Evolutionary conservation across 2,329 filamentous ascomycete genomes (phyloP).

Genomic region (Leptographium procerum): DNA sequence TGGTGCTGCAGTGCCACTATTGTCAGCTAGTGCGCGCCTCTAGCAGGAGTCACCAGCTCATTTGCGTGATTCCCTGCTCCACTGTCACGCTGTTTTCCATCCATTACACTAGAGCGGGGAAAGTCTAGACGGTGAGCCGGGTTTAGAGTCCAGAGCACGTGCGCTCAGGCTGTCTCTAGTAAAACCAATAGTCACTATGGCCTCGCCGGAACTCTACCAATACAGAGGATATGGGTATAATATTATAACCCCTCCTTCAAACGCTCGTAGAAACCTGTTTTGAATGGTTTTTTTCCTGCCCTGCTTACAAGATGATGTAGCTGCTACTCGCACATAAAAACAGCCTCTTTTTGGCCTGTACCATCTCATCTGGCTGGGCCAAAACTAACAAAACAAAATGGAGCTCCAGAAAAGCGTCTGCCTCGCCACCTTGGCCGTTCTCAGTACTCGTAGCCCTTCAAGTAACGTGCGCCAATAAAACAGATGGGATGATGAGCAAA

Average conservation of each 20-base stretch:
- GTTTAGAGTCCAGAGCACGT: no score
- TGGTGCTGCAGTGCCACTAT: not conserved
- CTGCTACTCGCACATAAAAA: not conserved
- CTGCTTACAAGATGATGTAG: not conserved
- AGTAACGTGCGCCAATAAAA: not conserved
- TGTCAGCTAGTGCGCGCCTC: not conserved
- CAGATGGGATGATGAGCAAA: not conserved
- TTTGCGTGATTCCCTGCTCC: not conserved
- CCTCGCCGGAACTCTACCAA: not conserved
- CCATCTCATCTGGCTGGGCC: not conserved
- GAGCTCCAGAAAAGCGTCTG: not conserved
- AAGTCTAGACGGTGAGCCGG: not conserved
- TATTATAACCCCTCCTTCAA: not conserved
- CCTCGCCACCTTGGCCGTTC: not conserved
- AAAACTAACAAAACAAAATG: not conserved
- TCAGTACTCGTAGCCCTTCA: not conserved
- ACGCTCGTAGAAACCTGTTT: not conserved
- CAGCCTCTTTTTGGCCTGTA: not conserved
- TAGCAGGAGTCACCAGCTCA: not conserved
- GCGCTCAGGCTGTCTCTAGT: no score
- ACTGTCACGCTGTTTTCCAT: not conserved
- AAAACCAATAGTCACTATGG: not conserved
- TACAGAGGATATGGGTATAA: no score
- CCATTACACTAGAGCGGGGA: not conserved
- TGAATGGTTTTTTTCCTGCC: not conserved